These are phyloP conservation scores for Alisma plantagoaquatica DNA, from an alignment of 106 monocot species.

Conservation along the genomic window DNA sequence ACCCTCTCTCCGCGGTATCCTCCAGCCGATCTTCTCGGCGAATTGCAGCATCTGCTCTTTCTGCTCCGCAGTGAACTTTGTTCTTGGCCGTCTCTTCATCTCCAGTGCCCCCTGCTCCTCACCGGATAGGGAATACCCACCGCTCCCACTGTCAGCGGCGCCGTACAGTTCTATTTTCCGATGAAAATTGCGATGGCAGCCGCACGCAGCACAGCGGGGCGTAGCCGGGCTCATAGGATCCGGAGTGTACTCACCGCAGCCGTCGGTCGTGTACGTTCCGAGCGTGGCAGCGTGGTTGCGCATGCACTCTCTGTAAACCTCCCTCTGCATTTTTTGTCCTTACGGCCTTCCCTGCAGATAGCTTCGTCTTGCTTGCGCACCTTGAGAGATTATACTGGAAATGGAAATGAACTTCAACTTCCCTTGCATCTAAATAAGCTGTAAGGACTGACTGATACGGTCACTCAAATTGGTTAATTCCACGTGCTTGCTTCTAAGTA, in stretches of 20 bases:
- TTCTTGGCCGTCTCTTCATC: slow-evolving; percentile 32
- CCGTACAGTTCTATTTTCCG: slow-evolving; percentile 40
- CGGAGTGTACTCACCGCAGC: slow-evolving; percentile 46
- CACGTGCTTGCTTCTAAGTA: too few relatives aligned
- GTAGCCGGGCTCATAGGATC: slow-evolving; percentile 7
- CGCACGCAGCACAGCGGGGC: slow-evolving; percentile 25
- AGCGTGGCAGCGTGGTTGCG: slow-evolving; percentile 48
- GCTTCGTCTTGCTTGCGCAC: too few relatives aligned
- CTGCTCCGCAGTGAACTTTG: slow-evolving; percentile 27
- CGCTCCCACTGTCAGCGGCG: not conserved
- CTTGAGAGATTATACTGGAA: too few relatives aligned
- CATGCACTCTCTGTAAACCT: slow-evolving; percentile 36
- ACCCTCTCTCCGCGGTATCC: slow-evolving; percentile 2
- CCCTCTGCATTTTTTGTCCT: not conserved
- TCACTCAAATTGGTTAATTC: too few relatives aligned
- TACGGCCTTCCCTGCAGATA: too few relatives aligned
- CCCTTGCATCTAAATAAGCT: too few relatives aligned
- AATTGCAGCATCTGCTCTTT: slow-evolving; percentile 16
- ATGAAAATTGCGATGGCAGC: too few relatives aligned
- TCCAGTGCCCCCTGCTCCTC: not conserved
- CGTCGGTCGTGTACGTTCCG: slow-evolving; percentile 45
- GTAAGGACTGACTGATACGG: too few relatives aligned
- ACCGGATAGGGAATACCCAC: not conserved
- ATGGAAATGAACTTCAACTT: too few relatives aligned
- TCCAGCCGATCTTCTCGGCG: slow-evolving; percentile 15